Evolutionary conservation across 306 rosid genomes (phyloP), one percentile per base, ranked within the genome.

Genomic region (Dryas drummondii): DNA sequence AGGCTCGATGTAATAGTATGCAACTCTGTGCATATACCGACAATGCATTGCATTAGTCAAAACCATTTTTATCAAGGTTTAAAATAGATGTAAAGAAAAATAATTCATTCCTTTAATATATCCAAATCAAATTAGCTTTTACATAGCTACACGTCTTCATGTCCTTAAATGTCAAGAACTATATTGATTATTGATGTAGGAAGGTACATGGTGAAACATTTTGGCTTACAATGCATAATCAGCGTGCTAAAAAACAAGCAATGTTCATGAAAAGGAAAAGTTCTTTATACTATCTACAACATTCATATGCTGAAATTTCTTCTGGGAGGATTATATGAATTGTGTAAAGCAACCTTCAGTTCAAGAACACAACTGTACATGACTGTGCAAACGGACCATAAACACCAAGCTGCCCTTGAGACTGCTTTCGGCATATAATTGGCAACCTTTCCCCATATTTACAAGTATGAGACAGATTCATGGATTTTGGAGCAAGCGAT

Each of bases 401-500:
- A 50, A 64, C 82, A 50, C 88, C 82, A 66, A 84, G 79, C 87
- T 85, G 88, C n/a, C 88, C 85, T 67, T 63, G 84, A 50, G 79
- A 74, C 71, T 82, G 91, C 80, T 79, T 88, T 56, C 79, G 82
- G 70, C 85, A 86, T 78, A 86, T 78, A 50, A 85, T 62, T 13
- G 93, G 89, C 56, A 71, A 71, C 51, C 91, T 80, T 68, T 85
- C 88, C 67, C 90, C 85, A n/a, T 75, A 75, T 82, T 82, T 85
- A 81, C 90, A 80, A 68, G 74, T 56, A 32, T 73, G 82, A 55
- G 90, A 79, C 17, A 80, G 76, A 74, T 80, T 41, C 81, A 83
- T 48, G 42, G 85, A 78, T 74, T 82, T 85, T 41, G 82, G 47
- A 19, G 81, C 70, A 75, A 88, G 82, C 46, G 62, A 71, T 7